Base-by-base conservation (phyloP, 1,284 basidiomycete species). In the Sanghuangporus sanghuang region DNA sequence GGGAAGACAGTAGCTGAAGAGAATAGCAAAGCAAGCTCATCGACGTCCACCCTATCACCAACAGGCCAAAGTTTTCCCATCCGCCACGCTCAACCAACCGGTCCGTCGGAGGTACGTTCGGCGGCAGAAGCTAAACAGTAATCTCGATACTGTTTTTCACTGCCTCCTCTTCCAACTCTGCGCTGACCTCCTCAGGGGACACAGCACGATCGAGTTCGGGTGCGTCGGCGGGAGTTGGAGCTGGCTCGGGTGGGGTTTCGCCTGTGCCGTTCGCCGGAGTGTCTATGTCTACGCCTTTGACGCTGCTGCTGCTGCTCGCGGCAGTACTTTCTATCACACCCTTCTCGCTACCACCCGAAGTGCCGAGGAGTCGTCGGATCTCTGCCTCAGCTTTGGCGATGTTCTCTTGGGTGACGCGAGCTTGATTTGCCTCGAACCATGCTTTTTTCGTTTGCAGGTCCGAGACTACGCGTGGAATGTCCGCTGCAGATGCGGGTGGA, bases 401-500 rank as follows among this genome's bases (percentile, higher is more conserved):
- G 68, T 90, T 90, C 71, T 91, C 89, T 6, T 81, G 79, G 0
- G 87, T 90, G 64, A 82, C 82, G 27, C 81, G 84, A 40, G 78
- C 78, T 73, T 90, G 90, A 74, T 92, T 90, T 12, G 84, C 86
- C 73, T 92, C 86, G 74, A 89, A 98, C 95, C 96, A 99, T 50
- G 90, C 84, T 77, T 94, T 95, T 84, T 99, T 99, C 62, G 87
- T 93, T 77, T 92, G 90, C 64, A 99, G 81, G 73, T 98, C 93
- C 71, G 93, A 90, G 66, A 99, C 82, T 42, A 95, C 87, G 60
- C 93, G 90, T 58, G 87, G 82, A 39, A 96, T 82, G 72, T 99
- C 96, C 12, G 83, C 80, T 55, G 84, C 77, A 49, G 88, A 89
- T 8, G 87, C 81, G 0, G 97, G 97, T 23, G 95, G 92, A 35